Conservation (phyloP, 2,329 filamentous ascomycete genomes). For the Colletotrichum simmondsii region DNA sequence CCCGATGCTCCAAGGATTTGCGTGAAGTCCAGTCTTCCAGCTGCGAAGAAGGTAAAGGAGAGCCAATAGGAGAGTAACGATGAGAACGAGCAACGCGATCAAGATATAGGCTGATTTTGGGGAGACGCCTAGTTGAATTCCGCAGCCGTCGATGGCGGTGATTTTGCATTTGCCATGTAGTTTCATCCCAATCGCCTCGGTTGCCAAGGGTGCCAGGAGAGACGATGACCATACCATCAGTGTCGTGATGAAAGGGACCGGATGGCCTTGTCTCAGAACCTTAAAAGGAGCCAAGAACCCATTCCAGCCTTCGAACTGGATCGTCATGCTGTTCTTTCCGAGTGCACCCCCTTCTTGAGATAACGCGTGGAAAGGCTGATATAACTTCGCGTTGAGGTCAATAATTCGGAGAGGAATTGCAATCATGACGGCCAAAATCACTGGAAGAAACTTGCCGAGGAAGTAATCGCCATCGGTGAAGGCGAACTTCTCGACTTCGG, state of each 20-base stretch:
- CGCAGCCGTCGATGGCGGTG: slow-evolving; percentile 44
- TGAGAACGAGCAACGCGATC: slow-evolving; percentile 43
- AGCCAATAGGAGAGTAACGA: slow-evolving; percentile 44
- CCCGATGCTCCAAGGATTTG: slow-evolving; percentile 53
- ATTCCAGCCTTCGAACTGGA: slow-evolving; percentile 51
- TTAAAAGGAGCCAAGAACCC: slow-evolving; percentile 48
- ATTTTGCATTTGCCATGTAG: slow-evolving; percentile 47
- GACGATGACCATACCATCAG: slow-evolving; percentile 46
- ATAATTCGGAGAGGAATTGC: slow-evolving; percentile 52
- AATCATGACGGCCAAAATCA: slow-evolving; percentile 51
- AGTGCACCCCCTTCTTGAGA: slow-evolving; percentile 47
- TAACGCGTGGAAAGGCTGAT: slow-evolving; percentile 57
- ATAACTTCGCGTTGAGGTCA: slow-evolving; percentile 52
- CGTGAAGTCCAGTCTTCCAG: slow-evolving; percentile 50
- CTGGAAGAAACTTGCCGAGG: slow-evolving; percentile 53
- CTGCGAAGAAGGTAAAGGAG: slow-evolving; percentile 42
- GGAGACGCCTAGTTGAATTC: slow-evolving; percentile 47
- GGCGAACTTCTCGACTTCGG: slow-evolving; percentile 37
- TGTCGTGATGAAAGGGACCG: slow-evolving; percentile 50
- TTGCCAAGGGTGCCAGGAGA: slow-evolving; percentile 50
- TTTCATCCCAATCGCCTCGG: slow-evolving; percentile 52
- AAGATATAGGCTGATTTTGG: slow-evolving; percentile 43
- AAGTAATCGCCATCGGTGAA: slow-evolving; percentile 48
- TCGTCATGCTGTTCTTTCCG: slow-evolving; percentile 53
- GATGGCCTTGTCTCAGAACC: slow-evolving; percentile 46